Evolutionary conservation across 108 stramenopile genomes (phyloP), one percentile per base, ranked within the genome.

Genomic region (Conticribra guillardii): DNA sequence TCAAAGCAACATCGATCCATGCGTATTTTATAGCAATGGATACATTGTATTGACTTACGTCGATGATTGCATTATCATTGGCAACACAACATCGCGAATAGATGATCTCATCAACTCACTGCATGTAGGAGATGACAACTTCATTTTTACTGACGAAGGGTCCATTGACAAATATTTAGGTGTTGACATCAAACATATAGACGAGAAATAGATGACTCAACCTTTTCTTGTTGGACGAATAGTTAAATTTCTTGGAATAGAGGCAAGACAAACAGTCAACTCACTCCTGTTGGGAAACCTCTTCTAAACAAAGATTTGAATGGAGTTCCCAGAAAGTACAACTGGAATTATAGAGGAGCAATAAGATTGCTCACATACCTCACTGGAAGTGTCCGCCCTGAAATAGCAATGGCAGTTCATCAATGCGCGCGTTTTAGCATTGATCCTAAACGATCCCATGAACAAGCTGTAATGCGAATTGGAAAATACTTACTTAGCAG

Each of bases 341-440:
- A 18, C 5, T n/a, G 50, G 50, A 51, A 50, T 48, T 83, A 86
- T 54, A 21, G 67, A 1, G 74, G 64, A 18, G 67, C 71, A 31
- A 81, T 82, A 30, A 80, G 82, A 9, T 83, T 86, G 82, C 44
- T 83, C 14, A 47, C 71, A 17, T 83, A 86, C 54, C 45, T 86
- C 5, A 57, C 78, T 11, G 68, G 71, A 18, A 82, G 75, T 41
- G 71, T 59, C 17, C 52, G 77, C 0, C 70, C 79, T 21, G 81
- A 85, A 28, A 80, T 81, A 27, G 60, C 79, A 0, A 80, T 76
- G 60, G 77, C 82, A 22, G 82, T 83, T 0, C 57, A 66, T 48
- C 87, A 88, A 64, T 73, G 63, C 53, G 73, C 78, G 1, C 64
- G 82, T 0, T 83, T 83, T 54, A 71, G 28, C 1, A 19, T 18